phyloP scores from a whole-genome alignment of 352 stramenopile genomes.

The Paralagenidium karlingii region DNA sequence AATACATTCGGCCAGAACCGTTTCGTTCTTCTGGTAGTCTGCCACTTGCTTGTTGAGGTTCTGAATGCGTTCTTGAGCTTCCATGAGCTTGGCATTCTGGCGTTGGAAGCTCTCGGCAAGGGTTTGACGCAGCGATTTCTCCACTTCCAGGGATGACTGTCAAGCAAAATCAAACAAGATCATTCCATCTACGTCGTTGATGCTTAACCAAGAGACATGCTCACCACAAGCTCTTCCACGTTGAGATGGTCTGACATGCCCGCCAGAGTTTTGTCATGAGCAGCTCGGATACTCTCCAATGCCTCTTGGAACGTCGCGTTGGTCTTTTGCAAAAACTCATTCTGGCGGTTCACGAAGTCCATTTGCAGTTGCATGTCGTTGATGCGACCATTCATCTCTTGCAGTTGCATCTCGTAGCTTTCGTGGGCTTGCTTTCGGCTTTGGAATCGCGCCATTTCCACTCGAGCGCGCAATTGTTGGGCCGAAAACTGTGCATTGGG shows the following conservation, averaged over 20 bases:
- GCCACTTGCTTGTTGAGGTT: constrained; percentile 24
- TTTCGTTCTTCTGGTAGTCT: constrained; percentile 70
- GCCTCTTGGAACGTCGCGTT: constrained; percentile 17
- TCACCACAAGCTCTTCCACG: constrained; percentile 26
- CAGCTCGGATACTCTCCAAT: constrained; percentile 25
- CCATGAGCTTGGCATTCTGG: constrained; percentile 26
- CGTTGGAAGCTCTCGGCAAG: constrained; percentile 20
- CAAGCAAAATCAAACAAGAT: neutral
- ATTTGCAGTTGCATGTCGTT: constrained; percentile 17
- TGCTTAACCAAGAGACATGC: neutral
- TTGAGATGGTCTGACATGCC: constrained; percentile 33
- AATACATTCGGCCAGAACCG: constrained; percentile 49
- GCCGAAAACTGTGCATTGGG: constrained; percentile 24
- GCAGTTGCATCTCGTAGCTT: no score
- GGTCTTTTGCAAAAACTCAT: constrained; percentile 10
- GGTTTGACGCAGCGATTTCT: constrained; percentile 25
- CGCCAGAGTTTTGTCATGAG: constrained; percentile 32
- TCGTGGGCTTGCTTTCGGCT: constrained; percentile 32
- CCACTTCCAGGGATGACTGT: constrained; percentile 28
- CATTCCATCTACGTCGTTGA: neutral
- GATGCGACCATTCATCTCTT: constrained; percentile 26
- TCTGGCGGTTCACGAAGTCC: constrained; percentile 6
- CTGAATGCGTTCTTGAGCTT: constrained; percentile 27
- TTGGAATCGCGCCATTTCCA: constrained; percentile 41
- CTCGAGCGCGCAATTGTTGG: constrained; percentile 31